phyloP scores from a whole-genome alignment of 768 basidiomycete genomes.

The Mycena belliarum region DNA sequence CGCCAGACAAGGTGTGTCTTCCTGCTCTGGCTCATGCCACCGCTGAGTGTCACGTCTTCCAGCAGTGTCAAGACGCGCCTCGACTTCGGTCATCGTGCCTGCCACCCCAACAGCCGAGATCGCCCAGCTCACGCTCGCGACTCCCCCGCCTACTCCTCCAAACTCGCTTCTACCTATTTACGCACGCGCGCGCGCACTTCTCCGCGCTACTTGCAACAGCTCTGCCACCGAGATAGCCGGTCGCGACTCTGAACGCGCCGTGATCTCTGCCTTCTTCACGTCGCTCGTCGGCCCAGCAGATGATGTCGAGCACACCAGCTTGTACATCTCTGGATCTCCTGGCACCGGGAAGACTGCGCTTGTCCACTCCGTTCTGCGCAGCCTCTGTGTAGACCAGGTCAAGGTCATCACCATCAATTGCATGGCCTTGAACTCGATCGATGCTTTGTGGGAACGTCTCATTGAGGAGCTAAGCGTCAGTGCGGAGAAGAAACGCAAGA shows the following conservation, averaged over 20 bases:
- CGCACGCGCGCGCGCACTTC: conserved; percentile 63
- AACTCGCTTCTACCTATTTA: conserved; percentile 49
- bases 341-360: conserved; percentile 93
- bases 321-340: conserved; percentile 92
- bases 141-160: conserved; percentile 66
- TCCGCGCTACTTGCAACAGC: conserved; percentile 70
- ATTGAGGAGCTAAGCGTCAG: conserved; percentile 50
- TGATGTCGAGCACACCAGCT: conserved; percentile 39
- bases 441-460: conserved; percentile 71
- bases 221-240: conserved; percentile 57
- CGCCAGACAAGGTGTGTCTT: conserved; percentile 43
- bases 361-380: conserved; percentile 62
- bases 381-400: conserved; percentile 42
- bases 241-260: conserved; percentile 62
- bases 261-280: conserved; percentile 59
- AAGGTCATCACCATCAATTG: conserved; percentile 71
- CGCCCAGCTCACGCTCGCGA: conserved; percentile 46
- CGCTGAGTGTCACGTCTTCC: conserved; percentile 18
- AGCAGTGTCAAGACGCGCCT: conserved; percentile 52
- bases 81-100: conserved; percentile 45
- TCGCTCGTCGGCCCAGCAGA: conserved; percentile 46
- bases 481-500: conserved; percentile 34
- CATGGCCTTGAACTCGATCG: conserved; percentile 71
- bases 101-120: conserved; percentile 48
- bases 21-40: background rate